Evolutionary conservation across 2,329 filamentous ascomycete species (phyloP).

Genomic region (Talaromyces piceae): DNA sequence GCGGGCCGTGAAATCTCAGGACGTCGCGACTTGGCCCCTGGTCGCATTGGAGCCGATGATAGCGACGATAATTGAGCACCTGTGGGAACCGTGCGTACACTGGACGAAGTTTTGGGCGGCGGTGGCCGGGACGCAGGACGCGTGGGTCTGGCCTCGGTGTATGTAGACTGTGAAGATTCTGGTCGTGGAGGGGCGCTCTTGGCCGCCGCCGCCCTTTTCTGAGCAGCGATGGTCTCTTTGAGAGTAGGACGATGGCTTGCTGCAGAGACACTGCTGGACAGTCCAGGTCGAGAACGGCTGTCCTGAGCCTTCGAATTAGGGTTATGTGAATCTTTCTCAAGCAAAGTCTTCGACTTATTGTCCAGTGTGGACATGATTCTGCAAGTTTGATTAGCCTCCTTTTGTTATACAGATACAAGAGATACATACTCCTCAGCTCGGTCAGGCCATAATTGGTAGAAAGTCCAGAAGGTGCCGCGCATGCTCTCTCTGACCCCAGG

Average conservation of each 20-base stretch:
- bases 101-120: slow-evolving; percentile 22
- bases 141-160: slow-evolving; percentile 36
- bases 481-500: slow-evolving; percentile 82
- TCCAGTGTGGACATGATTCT: slow-evolving; percentile 77
- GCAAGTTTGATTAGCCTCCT: slow-evolving; percentile 15
- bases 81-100: slow-evolving; percentile 21
- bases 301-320: slow-evolving; percentile 21
- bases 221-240: slow-evolving; percentile 75
- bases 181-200: slow-evolving; percentile 45
- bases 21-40: slow-evolving; percentile 28
- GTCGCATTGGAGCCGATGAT: slow-evolving; percentile 54
- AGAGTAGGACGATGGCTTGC: slow-evolving; percentile 47
- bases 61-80: slow-evolving; percentile 35
- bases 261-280: slow-evolving; percentile 15
- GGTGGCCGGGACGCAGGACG: slow-evolving; percentile 29
- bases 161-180: slow-evolving; percentile 50
- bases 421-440: slow-evolving; percentile 62
- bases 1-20: slow-evolving; percentile 30
- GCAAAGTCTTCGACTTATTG: slow-evolving; percentile 64
- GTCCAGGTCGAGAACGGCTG: slow-evolving; percentile 14
- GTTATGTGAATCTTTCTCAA: slow-evolving; percentile 79
- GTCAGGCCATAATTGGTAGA: slow-evolving; percentile 67
- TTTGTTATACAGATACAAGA: neutral
- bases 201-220: slow-evolving; percentile 52
- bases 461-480: slow-evolving; percentile 80